Evolutionary conservation across 2,329 filamentous ascomycete species (phyloP).

Genomic region (Hortaea werneckii): DNA sequence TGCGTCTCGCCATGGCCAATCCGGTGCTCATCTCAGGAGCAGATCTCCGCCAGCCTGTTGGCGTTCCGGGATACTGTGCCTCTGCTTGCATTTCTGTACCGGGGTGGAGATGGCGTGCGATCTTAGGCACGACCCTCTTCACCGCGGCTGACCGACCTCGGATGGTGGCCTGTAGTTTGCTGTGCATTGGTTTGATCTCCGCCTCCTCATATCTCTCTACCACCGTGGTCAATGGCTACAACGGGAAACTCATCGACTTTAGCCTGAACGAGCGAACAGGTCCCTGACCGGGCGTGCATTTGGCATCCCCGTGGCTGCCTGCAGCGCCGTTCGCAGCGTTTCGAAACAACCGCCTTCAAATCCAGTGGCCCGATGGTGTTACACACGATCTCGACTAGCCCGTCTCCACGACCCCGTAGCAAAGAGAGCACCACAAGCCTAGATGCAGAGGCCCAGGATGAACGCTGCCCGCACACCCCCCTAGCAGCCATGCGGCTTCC

Average conservation of each 20-base stretch:
- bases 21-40: background rate
- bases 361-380: background rate
- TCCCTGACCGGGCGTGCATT: background rate
- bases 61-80: background rate
- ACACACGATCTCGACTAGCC: slow-evolving; percentile 1
- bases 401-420: background rate
- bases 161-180: background rate
- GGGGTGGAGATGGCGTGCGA: background rate
- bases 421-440: background rate
- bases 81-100: background rate
- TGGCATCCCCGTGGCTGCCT: background rate
- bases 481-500: slow-evolving; percentile 1
- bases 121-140: background rate
- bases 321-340: slow-evolving; percentile 1
- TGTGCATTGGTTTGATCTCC: background rate
- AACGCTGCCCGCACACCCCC: background rate
- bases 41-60: background rate
- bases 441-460: slow-evolving; percentile 1
- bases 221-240: background rate
- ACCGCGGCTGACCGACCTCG: background rate
- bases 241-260: background rate
- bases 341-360: background rate
- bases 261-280: background rate
- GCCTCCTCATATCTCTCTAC: background rate
- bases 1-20: background rate